These are phyloP conservation scores for Talaromyces albobiverticillius DNA, from an alignment of 2,329 filamentous ascomycete genomes.

Conservation along the genomic window DNA sequence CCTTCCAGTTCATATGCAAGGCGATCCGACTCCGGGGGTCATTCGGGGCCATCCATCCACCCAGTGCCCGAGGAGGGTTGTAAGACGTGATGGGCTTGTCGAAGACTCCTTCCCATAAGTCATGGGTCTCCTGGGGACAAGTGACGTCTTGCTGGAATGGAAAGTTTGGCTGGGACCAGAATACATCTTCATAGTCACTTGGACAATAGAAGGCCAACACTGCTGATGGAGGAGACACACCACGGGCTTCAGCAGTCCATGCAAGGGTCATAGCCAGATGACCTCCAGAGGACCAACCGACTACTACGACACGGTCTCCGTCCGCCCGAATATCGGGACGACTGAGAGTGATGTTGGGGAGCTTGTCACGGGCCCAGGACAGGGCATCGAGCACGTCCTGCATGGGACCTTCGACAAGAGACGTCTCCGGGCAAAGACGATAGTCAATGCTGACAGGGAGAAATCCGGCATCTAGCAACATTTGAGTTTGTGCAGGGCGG, in stretches of 20 bases:
- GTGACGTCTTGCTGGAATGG: neutral
- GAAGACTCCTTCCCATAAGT: conserved; percentile 1
- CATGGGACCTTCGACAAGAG: conserved; percentile 44
- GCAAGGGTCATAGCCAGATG: conserved; percentile 4
- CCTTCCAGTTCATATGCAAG: conserved; percentile 45
- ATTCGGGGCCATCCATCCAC: conserved; percentile 18
- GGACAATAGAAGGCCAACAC: conserved; percentile 6
- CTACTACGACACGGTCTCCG: conserved; percentile 31
- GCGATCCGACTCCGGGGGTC: conserved; percentile 39
- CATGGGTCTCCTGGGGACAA: neutral
- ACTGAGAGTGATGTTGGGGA: neutral
- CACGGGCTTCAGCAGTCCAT: neutral
- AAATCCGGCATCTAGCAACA: conserved; percentile 38
- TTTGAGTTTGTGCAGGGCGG: conserved; percentile 28
- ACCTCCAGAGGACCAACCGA: conserved; percentile 27
- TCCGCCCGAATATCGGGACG: conserved; percentile 6
- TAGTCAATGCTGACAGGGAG: conserved; percentile 50
- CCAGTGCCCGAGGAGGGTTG: conserved; percentile 16
- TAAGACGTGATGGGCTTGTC: conserved; percentile 20
- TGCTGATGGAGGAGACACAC: neutral
- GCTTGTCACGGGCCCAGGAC: neutral
- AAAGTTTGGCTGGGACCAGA: neutral
- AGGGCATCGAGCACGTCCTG: conserved; percentile 30
- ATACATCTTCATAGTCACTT: neutral
- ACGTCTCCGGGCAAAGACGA: conserved; percentile 47